These are phyloP conservation scores for Penicillium paxilli DNA, from an alignment of 495 filamentous ascomycete species.

Conservation along the genomic window DNA sequence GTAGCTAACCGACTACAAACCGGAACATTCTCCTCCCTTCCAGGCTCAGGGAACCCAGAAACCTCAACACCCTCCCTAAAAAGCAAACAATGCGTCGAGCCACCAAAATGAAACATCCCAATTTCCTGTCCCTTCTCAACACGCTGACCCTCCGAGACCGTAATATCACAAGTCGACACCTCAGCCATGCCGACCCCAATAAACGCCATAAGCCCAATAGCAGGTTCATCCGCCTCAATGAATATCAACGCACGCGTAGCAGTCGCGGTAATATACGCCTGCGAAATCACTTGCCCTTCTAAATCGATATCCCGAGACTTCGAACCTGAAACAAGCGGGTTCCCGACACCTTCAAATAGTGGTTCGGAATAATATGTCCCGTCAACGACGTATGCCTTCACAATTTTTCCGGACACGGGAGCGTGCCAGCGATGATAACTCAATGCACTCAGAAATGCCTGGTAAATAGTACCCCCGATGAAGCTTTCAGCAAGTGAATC, in stretches of 20 bases:
- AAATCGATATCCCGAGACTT: constrained; percentile 54
- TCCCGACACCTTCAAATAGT: constrained; percentile 47
- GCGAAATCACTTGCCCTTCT: constrained; percentile 62
- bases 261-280: constrained; percentile 59
- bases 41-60: constrained; percentile 50
- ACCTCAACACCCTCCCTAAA: constrained; percentile 43
- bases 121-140: constrained; percentile 65
- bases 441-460: constrained; percentile 63
- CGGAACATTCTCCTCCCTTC: constrained; percentile 54
- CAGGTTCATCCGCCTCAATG: constrained; percentile 65
- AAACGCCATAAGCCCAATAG: constrained; percentile 66
- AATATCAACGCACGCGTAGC: constrained; percentile 64
- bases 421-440: constrained; percentile 73
- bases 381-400: constrained; percentile 52
- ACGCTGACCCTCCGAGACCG: constrained; percentile 58
- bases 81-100: constrained; percentile 62
- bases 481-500: constrained; percentile 54
- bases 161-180: constrained; percentile 68
- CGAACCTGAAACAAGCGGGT: constrained; percentile 40
- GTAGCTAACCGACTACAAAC: constrained; percentile 53
- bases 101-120: constrained; percentile 77
- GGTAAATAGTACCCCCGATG: constrained; percentile 63
- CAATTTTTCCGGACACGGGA: constrained; percentile 59
- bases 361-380: constrained; percentile 72
- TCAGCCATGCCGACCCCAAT: constrained; percentile 71